phyloP scores from a whole-genome alignment of 306 rosid genomes.

The Spatholobus suberectus region DNA sequence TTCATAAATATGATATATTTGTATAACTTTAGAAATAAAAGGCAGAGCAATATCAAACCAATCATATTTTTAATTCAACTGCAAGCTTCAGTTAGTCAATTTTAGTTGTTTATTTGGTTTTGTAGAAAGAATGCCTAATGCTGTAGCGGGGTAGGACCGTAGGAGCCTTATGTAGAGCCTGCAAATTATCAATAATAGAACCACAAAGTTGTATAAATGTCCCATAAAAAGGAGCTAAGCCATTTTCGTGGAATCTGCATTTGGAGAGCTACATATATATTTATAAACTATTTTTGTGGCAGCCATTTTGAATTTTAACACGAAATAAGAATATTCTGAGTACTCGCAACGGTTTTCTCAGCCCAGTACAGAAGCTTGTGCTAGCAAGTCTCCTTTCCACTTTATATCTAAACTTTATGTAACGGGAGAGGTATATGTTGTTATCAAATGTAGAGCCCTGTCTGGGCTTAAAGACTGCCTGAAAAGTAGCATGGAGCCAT shows the following conservation, averaged over 20 bases:
- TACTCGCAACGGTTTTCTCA: slow-evolving; percentile 35
- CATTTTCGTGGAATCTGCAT: slow-evolving; percentile 2
- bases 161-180: background rate
- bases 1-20: background rate
- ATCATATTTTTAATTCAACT: background rate
- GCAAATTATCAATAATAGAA: background rate
- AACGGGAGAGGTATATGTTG: background rate
- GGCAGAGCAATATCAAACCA: background rate
- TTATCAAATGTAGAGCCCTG: slow-evolving; percentile 8
- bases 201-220: slow-evolving; percentile 11
- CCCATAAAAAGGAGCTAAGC: slow-evolving; percentile 26
- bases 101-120: background rate
- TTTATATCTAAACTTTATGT: background rate
- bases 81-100: background rate
- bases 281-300: background rate
- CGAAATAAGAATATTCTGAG: slow-evolving; percentile 1
- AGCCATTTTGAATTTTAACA: slow-evolving; percentile 37
- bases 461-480: background rate
- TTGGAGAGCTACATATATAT: background rate
- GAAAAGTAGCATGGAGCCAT: slow-evolving; percentile 37
- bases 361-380: slow-evolving; percentile 20
- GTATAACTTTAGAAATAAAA: background rate
- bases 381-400: background rate
- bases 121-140: background rate
- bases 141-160: background rate